Conservation (phyloP, 2,329 filamentous ascomycete species). For the Phaeosphaeriaceae sp. region DNA sequence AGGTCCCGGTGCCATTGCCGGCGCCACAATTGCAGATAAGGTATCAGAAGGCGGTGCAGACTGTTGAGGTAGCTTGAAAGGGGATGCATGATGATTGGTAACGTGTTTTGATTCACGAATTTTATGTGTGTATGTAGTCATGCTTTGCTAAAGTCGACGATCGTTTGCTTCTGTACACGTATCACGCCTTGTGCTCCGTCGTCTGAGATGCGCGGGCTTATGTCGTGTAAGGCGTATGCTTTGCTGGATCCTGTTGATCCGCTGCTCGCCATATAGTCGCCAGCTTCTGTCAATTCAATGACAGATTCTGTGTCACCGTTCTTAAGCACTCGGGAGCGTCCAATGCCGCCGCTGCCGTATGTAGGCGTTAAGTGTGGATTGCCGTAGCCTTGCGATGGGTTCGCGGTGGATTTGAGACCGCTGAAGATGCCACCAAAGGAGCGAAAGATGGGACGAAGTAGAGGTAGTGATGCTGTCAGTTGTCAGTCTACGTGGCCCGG, state of each 20-base stretch:
- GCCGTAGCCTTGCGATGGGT: conserved; percentile 5
- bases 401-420: conserved; percentile 5
- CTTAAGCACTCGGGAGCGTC: background rate
- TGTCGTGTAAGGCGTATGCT: background rate
- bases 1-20: conserved; percentile 41
- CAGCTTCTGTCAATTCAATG: conserved; percentile 19
- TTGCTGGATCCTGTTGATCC: background rate
- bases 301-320: conserved; percentile 14
- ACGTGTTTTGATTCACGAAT: background rate
- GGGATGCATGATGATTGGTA: background rate
- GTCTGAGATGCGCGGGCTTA: background rate
- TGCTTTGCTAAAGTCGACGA: background rate
- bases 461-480: conserved; percentile 22
- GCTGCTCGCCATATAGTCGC: conserved; percentile 4
- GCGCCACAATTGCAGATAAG: conserved; percentile 24
- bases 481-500: background rate
- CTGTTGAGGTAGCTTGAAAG: conserved; percentile 15
- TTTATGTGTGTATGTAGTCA: background rate
- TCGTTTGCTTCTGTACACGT: background rate
- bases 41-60: conserved; percentile 25
- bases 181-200: background rate
- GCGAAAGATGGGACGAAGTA: conserved; percentile 27
- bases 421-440: conserved; percentile 20
- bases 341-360: conserved; percentile 15
- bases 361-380: conserved; percentile 13